These are phyloP conservation scores for Fusarium sp. DNA, from an alignment of 2,329 filamentous ascomycete genomes.

Conservation along the genomic window DNA sequence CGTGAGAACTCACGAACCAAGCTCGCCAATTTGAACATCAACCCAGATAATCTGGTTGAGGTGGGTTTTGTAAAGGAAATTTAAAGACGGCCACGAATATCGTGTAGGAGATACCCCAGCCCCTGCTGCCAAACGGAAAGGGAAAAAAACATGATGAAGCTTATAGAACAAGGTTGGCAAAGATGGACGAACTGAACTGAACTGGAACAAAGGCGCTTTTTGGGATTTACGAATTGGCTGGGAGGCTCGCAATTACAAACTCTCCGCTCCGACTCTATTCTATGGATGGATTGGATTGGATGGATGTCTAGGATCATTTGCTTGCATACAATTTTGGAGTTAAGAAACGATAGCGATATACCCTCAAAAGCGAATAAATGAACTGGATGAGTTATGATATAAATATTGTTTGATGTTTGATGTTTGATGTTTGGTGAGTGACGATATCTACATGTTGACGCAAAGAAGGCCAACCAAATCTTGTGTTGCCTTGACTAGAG, in stretches of 20 bases:
- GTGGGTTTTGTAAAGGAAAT: constrained; percentile 77
- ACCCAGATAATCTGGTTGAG: constrained; percentile 70
- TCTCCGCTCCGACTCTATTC: constrained; percentile 16
- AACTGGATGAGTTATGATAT: background rate
- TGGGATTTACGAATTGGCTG: constrained; percentile 10
- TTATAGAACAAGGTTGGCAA: constrained; percentile 4
- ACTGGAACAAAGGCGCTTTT: constrained; percentile 20
- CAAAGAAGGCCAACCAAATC: background rate
- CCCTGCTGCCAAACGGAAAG: background rate
- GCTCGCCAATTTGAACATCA: constrained; percentile 66
- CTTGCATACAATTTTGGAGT: constrained; percentile 18
- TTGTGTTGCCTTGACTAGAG: background rate
- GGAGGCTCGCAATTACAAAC: constrained; percentile 21
- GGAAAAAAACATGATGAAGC: background rate
- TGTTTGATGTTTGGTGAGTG: background rate
- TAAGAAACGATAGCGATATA: constrained; percentile 28
- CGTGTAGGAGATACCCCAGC: constrained; percentile 19
- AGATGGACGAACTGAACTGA: constrained; percentile 5
- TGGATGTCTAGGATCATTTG: constrained; percentile 20
- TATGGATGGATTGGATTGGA: background rate
- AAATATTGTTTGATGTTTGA: background rate
- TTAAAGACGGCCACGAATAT: constrained; percentile 44
- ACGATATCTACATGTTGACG: background rate
- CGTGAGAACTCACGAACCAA: constrained; percentile 74
- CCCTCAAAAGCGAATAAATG: constrained; percentile 31